These are phyloP conservation scores for Passalora sequoiae DNA, from an alignment of 2,329 filamentous ascomycete species.

Conservation along the genomic window DNA sequence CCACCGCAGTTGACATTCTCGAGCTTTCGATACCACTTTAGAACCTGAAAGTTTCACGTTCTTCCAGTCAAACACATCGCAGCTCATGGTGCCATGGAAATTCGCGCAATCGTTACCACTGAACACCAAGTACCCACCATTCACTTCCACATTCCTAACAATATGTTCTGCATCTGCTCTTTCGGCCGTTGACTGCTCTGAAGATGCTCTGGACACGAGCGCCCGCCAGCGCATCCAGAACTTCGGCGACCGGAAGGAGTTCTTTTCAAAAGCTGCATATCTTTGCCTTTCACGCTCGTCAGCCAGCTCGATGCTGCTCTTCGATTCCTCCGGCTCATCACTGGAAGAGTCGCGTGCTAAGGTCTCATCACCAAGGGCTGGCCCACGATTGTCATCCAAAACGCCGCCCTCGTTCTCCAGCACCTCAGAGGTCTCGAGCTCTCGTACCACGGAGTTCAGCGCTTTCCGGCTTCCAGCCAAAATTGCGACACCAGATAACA, in stretches of 20 bases:
- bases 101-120: constrained; percentile 16
- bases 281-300: constrained; percentile 11
- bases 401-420: background rate
- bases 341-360: background rate
- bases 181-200: background rate
- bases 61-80: constrained; percentile 13
- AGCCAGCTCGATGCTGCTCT: constrained; percentile 5
- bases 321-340: background rate
- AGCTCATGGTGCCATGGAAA: constrained; percentile 17
- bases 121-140: constrained; percentile 20
- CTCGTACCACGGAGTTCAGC: constrained; percentile 1
- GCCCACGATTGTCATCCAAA: background rate
- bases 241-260: constrained; percentile 17
- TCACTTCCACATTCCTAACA: background rate
- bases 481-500: constrained; percentile 1
- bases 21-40: constrained; percentile 14
- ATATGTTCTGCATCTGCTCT: background rate
- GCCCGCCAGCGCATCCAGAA: constrained; percentile 19
- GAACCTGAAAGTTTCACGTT: constrained; percentile 15
- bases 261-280: constrained; percentile 16
- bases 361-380: background rate
- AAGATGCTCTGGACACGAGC: background rate
- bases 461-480: constrained; percentile 6
- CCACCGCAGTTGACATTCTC: constrained; percentile 1
- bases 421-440: background rate